phyloP scores from a whole-genome alignment of 371 early-diverging fungal genomes.

The Lichtheimia ramosa region DNA sequence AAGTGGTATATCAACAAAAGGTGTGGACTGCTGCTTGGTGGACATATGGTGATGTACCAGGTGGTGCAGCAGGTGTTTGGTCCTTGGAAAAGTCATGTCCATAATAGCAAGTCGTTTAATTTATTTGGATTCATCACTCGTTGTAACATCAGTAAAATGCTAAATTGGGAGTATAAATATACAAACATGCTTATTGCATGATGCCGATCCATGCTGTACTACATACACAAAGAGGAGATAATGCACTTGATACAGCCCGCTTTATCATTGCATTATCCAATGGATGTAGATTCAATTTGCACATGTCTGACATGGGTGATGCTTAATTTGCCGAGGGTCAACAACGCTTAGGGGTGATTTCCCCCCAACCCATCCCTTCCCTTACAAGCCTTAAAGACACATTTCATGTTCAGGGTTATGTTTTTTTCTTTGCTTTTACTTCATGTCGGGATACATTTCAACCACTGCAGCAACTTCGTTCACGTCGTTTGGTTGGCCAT shows the following conservation, averaged over 20 bases:
- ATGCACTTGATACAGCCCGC: neutral
- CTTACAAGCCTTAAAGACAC: neutral
- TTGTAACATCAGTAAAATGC: neutral
- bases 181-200: slow-evolving; percentile 2
- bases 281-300: too few relatives aligned
- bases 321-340: neutral
- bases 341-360: too few relatives aligned
- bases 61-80: slow-evolving; percentile 36
- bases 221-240: neutral
- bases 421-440: neutral
- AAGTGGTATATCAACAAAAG: slow-evolving; percentile 36
- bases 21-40: slow-evolving; percentile 54
- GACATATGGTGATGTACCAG: slow-evolving; percentile 46
- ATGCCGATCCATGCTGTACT: neutral
- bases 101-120: neutral
- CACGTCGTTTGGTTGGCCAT: slow-evolving; percentile 1
- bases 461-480: neutral
- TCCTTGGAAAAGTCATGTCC: slow-evolving; percentile 18
- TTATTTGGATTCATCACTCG: neutral
- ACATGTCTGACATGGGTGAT: too few relatives aligned
- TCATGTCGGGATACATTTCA: slow-evolving; percentile 3
- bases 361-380: too few relatives aligned
- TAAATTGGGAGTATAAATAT: neutral
- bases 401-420: neutral
- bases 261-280: neutral